Evolutionary conservation across 108 stramenopile species (phyloP).

Genomic region (Nannochloropsis gaditana): DNA sequence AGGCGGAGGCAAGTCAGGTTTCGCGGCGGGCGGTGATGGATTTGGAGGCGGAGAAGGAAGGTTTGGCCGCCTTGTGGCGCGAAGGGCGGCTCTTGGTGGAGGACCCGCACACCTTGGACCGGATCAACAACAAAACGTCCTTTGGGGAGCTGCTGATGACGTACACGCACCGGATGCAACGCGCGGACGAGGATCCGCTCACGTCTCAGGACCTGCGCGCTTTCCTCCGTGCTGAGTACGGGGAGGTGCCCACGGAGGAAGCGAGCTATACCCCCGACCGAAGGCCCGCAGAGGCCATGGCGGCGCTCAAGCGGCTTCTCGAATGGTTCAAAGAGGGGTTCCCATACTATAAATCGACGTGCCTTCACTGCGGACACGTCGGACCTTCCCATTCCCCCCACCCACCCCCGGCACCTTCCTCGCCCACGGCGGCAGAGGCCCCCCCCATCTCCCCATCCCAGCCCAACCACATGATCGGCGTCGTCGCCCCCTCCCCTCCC

Average conservation of each 20-base stretch:
- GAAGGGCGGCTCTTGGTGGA: neutral
- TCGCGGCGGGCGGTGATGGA: neutral
- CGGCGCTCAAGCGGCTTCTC: constrained; percentile 28
- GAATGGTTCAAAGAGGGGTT: constrained; percentile 40
- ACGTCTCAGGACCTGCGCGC: neutral
- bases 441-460: too few relatives aligned
- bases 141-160: constrained; percentile 2
- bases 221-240: constrained; percentile 8
- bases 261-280: constrained; percentile 18
- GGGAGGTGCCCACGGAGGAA: neutral
- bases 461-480: neutral
- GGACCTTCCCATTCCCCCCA: neutral
- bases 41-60: neutral
- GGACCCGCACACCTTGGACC: neutral
- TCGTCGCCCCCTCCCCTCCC: neutral
- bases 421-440: neutral
- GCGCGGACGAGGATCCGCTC: neutral
- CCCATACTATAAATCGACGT: neutral
- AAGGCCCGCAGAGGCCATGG: constrained; percentile 19
- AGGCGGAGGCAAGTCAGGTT: neutral
- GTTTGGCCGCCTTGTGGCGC: neutral
- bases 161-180: neutral
- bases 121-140: constrained; percentile 11
- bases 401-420: neutral
- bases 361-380: neutral